Evolutionary conservation across 2,329 filamentous ascomycete genomes (phyloP).

Genomic region (Colletotrichum sublineola): DNA sequence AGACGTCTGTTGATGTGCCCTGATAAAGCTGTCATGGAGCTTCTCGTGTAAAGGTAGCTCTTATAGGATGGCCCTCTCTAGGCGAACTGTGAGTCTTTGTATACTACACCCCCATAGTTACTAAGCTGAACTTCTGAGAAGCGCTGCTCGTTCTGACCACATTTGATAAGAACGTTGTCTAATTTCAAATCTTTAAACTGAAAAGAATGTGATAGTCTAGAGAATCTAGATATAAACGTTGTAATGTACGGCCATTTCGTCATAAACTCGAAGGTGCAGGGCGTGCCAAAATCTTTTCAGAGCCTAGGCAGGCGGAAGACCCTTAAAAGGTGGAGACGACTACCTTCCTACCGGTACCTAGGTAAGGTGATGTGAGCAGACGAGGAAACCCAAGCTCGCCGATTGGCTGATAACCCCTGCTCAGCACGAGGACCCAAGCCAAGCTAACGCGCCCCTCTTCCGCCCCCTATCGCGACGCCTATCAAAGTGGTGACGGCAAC

Average conservation of each 20-base stretch:
- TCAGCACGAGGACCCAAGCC: slow-evolving; percentile 11
- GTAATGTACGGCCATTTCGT: neutral
- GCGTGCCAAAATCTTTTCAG: neutral
- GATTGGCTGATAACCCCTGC: slow-evolving; percentile 33
- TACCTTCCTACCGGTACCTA: no score
- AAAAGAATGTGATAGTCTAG: no score
- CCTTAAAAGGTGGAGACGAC: slow-evolving; percentile 15
- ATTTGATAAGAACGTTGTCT: no score
- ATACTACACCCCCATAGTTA: no score
- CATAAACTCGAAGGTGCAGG: neutral
- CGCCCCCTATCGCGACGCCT: slow-evolving; percentile 36
- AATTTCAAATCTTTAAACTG: neutral
- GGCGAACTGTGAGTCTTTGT: no score
- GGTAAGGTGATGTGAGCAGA: slow-evolving; percentile 14
- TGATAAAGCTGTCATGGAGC: no score
- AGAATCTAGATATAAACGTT: no score
- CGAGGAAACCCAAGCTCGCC: slow-evolving; percentile 11
- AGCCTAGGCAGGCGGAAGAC: slow-evolving; percentile 1
- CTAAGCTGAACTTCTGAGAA: no score
- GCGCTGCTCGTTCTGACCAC: no score
- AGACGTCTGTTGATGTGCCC: no score
- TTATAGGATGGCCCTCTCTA: no score
- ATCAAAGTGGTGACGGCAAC: slow-evolving; percentile 34
- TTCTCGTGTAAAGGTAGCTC: no score
- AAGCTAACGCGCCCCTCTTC: slow-evolving; percentile 39